These are phyloP conservation scores for Bassia scoparia DNA, from an alignment of 148 eudicot genomes.

Conservation along the genomic window DNA sequence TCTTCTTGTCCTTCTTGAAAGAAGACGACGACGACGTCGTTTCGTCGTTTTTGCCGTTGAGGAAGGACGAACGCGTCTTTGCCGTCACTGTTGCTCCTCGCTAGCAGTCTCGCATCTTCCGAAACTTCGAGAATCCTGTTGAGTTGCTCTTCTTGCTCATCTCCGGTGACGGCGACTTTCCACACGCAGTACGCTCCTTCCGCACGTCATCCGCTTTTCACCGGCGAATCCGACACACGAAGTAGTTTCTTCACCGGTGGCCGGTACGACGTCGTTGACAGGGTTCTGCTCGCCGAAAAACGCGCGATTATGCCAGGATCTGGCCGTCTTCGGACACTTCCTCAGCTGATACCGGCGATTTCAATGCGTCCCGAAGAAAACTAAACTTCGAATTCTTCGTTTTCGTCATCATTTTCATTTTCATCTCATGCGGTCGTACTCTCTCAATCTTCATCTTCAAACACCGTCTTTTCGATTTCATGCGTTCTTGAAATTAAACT, in stretches of 20 bases:
- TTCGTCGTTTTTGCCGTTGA: constrained; percentile 24
- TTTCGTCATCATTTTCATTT: background rate
- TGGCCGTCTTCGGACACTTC: constrained; percentile 63
- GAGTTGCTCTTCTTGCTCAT: constrained; percentile 77
- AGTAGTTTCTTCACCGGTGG: constrained; percentile 60
- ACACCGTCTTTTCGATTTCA: background rate
- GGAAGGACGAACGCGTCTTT: constrained; percentile 66
- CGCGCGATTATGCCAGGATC: constrained; percentile 51
- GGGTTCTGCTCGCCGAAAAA: constrained; percentile 9
- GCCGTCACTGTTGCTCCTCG: constrained; percentile 74
- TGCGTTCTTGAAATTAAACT: background rate
- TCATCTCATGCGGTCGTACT: no score
- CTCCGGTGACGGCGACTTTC: constrained; percentile 36
- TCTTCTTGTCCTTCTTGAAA: constrained; percentile 17
- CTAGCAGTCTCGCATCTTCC: constrained; percentile 57
- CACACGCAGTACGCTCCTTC: constrained; percentile 51
- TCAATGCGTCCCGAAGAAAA: constrained; percentile 14
- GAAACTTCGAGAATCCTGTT: constrained; percentile 84
- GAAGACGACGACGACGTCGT: constrained; percentile 3
- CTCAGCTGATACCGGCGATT: constrained; percentile 48
- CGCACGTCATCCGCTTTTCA: constrained; percentile 22
- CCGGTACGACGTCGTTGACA: constrained; percentile 10
- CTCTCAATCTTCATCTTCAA: constrained; percentile 4
- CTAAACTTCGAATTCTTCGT: constrained; percentile 29
- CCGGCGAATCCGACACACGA: constrained; percentile 32